Evolutionary conservation across 257 asterid genomes (phyloP), one percentile per base, ranked within the genome.

Genomic region (Nicotiana knightiana): DNA sequence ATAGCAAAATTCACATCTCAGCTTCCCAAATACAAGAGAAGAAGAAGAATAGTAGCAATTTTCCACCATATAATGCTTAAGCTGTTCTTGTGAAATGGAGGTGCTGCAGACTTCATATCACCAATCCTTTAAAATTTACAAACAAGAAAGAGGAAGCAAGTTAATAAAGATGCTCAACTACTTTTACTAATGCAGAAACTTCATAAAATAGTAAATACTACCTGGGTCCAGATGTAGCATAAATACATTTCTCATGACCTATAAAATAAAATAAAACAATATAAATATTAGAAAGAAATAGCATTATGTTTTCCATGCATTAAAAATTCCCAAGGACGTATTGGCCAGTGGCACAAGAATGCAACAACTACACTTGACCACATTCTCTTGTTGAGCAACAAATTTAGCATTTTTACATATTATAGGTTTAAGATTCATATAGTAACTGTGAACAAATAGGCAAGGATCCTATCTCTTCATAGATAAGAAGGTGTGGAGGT

Each of bases 201-300:
- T 26, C 16, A 0, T 0, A 15, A 26, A 26, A 62, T 54, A 12
- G 5, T 28, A 7, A 2, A 55, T 4, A 10, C 46, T 70, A 55
- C 54, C 61, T 12, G 16, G 54, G 43, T 33, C 82, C 89, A 16
- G 94, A 88, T 6, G 89, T 82, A 57, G 84, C 77, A 82, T 85
- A 93, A 0, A 77, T 80, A 61, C 97, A 92, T 85, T 64, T 88
- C 1, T 71, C 97, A 88, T 79, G 86, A 84, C 94, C 95, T 93
- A 89, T 64, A 85, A 57, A 28, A 59, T 68, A 33, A 76, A 21
- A 21, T 21, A 33, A 76, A 54, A 61, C 39, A 24, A n/a, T 73
- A 4, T 18, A 26, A 24, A 73, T 26, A 21, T 73, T 48, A 73
- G 18, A 16, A 53, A 53, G 57, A 5, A 13, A 0, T 53, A 53